Base-by-base conservation (phyloP, 23 red algal genomes). In the Gracilaria gracilis region DNA sequence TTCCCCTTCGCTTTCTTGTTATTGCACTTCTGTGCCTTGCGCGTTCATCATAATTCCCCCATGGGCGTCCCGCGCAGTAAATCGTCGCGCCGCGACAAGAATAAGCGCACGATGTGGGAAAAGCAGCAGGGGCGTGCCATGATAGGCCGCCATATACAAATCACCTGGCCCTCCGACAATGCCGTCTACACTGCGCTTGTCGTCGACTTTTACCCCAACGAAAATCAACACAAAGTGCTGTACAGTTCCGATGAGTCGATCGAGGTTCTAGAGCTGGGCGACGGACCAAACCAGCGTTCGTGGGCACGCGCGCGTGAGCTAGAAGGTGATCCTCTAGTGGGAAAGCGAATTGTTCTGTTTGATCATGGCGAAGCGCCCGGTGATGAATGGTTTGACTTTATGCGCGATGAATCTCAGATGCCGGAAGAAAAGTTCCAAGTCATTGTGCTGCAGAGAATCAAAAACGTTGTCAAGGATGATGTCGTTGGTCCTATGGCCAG, bases 381-480 rank as follows among this genome's bases (percentile, higher is more conserved):
- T 54, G 69, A 40, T 16, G 44, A 55, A 40, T 88, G 84, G 84
- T 88, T 88, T 44, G 84, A 88, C 23, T 58, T 75, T 36, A 88
- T 88, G 84, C 65, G 67, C 27, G 84, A 31, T 14, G 27, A 35
- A 15, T 51, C 47, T 25, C 46, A 88, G 49, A 72, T 27, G 5
- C 8, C n/a, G 23, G 23, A 9, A 17, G 51, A 55, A 24, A 61
- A 57, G 35, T 75, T 88, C 65, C 28, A 51, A 62, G 84, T 88
- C 57, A 32, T 88, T 20, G 84, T 88, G 48, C 17, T 77, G 24
- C 39, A 40, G 24, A 75, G 69, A 37, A 51, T 75, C 50, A 67
- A 51, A 29, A 39, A 88, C 19, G 50, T 62, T 16, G 24, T 54
- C 33, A 32, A 75, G 33, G 53, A 75, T 47, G 69, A 88, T 57